Evolutionary conservation across 2,329 filamentous ascomycete genomes (phyloP).

Genomic region (Cercospora brassicicola): DNA sequence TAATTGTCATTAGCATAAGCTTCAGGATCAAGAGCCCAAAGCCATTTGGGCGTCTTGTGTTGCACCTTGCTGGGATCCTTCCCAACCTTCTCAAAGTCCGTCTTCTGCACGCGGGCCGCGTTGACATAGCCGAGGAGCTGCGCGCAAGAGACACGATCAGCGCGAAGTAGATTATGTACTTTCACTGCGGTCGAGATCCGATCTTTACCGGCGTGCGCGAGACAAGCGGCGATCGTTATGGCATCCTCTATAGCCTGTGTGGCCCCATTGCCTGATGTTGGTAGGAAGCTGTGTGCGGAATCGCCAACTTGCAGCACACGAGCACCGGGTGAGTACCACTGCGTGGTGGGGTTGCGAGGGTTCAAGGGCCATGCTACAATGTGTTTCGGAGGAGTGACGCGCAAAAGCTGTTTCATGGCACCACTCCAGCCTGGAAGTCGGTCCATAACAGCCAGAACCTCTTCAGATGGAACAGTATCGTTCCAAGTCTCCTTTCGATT

Average conservation of each 20-base stretch:
- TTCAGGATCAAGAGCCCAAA: conserved; percentile 27
- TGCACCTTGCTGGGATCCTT: conserved; percentile 22
- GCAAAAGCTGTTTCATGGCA: conserved; percentile 48
- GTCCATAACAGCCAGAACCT: conserved; percentile 34
- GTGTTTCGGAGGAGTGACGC: conserved; percentile 39
- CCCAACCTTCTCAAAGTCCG: conserved; percentile 21
- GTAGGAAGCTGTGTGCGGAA: conserved; percentile 56
- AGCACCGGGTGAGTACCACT: conserved; percentile 52
- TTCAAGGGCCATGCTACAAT: conserved; percentile 57
- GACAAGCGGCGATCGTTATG: conserved; percentile 49
- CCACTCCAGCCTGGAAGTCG: conserved; percentile 43
- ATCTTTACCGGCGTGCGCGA: conserved; percentile 47
- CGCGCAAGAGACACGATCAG: conserved; percentile 26
- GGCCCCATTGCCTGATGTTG: conserved; percentile 56
- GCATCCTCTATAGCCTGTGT: conserved; percentile 58
- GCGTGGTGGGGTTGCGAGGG: conserved; percentile 54
- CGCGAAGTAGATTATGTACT: conserved; percentile 39
- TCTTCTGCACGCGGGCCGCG: conserved; percentile 27
- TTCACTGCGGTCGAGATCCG: conserved; percentile 37
- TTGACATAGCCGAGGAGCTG: conserved; percentile 32
- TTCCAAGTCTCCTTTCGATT: conserved; percentile 48
- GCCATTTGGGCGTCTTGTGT: conserved; percentile 26
- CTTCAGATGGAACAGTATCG: conserved; percentile 41
- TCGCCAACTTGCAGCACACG: conserved; percentile 56
- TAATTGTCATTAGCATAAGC: conserved; percentile 26